These are phyloP conservation scores for Pythium scleroteichum DNA, from an alignment of 352 stramenopile species.

Conservation along the genomic window DNA sequence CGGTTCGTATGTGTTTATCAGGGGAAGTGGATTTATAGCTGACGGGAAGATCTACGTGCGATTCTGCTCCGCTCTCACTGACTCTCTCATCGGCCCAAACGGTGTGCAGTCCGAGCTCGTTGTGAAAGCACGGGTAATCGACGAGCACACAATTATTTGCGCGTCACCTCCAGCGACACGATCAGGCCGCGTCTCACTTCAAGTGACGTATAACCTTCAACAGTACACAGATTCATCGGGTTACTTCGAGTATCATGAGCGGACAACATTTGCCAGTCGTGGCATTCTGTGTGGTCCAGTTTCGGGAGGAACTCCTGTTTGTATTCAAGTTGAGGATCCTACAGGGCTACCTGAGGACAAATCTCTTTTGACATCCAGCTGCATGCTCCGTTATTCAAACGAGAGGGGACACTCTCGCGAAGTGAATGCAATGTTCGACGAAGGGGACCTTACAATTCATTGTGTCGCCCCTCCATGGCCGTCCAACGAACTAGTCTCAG, in stretches of 20 bases:
- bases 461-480: slow-evolving; percentile 53
- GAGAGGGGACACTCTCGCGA: slow-evolving; percentile 30
- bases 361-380: slow-evolving; percentile 33
- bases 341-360: slow-evolving; percentile 45
- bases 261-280: slow-evolving; percentile 41
- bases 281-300: slow-evolving; percentile 58
- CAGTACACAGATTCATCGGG: slow-evolving; percentile 67
- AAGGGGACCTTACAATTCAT: slow-evolving; percentile 32
- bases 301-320: slow-evolving; percentile 53
- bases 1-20: slow-evolving; percentile 52
- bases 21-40: slow-evolving; percentile 55
- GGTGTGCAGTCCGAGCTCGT: slow-evolving; percentile 38
- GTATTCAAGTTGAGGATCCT: slow-evolving; percentile 39
- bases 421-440: slow-evolving; percentile 45
- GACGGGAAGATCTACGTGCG: slow-evolving; percentile 67
- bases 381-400: slow-evolving; percentile 48
- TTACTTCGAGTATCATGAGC: slow-evolving; percentile 69
- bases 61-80: slow-evolving; percentile 46
- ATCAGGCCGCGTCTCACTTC: slow-evolving; percentile 41
- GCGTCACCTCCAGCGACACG: slow-evolving; percentile 36
- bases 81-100: slow-evolving; percentile 32
- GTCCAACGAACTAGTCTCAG: slow-evolving; percentile 52
- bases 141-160: slow-evolving; percentile 55
- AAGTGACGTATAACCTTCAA: slow-evolving; percentile 75
- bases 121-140: slow-evolving; percentile 51